Base-by-base conservation (phyloP, 1,284 basidiomycete genomes). In the Microbotryum saponariae region DNA sequence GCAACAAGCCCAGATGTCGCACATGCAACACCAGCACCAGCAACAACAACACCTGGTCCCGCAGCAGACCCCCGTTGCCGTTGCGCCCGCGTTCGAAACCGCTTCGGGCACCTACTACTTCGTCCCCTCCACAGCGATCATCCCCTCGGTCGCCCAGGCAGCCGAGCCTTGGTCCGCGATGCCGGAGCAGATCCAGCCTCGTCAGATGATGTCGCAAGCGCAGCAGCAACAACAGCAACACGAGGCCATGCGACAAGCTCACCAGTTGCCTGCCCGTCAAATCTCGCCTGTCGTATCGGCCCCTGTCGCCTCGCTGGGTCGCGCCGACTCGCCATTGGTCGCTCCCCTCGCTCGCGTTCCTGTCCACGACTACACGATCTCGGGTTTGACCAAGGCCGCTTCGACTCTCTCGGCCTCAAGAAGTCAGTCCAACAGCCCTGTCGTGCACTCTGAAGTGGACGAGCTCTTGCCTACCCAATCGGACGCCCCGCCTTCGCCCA, bases 81-180 rank as follows among this genome's bases (percentile, higher is more conserved):
- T 42, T 42, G 37, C 60, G 9, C 47, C 62, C 48, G 59, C 65
- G 31, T 57, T 67, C 61, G 65, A 69, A 57, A 67, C 67, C 6
- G 56, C 62, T 8, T 60, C 59, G 45, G 67, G 67, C 3, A 67
- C 67, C 18, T 69, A 62, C 62, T 69, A 61, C 63, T 69, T 69
- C 29, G 67, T 69, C 3, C 67, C 67, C 25, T 56, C 54, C 51
- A 21, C 37, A 23, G 42, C 51, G 9, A 18, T 54, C 10, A 25
- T 23, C 18, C 20, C 51, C 44, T n/a, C 52, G n/a, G 23, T 33
- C 23, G 51, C 20, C 29, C 51, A 53, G n/a, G 51, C 31, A 10
- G 25, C 33, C 25, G 37, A 42, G 10, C 37, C 37, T 12, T 42
- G 37, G 37, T 42, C 37, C 37, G 37, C 16, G 37, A 42, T 53